Percentiles rank a stretch among this genome's conserved stretches.
These are phyloP conservation scores for Penicillium flavigenum DNA, from an alignment of 495 filamentous ascomycete species.

Conservation along the genomic window DNA sequence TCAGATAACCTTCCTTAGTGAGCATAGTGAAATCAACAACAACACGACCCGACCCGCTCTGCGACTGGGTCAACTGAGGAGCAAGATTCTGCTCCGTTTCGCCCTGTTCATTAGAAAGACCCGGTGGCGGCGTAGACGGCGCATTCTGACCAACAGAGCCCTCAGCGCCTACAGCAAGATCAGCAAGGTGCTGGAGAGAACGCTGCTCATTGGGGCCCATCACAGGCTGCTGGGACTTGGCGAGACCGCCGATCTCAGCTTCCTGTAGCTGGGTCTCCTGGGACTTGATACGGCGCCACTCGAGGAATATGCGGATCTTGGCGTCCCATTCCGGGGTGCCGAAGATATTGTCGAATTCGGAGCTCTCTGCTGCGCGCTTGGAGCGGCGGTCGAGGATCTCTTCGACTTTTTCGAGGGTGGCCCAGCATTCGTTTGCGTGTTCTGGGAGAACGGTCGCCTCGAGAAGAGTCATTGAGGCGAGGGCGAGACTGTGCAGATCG, in stretches of 20 bases:
- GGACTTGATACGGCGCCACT: slow-evolving; percentile 43
- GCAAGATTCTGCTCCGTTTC: slow-evolving; percentile 35
- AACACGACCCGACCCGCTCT: slow-evolving; percentile 29
- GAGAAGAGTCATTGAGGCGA: slow-evolving; percentile 66
- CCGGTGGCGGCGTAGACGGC: slow-evolving; percentile 36
- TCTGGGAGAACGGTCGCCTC: slow-evolving; percentile 59
- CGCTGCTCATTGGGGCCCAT: slow-evolving; percentile 51
- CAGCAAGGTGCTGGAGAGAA: slow-evolving; percentile 63
- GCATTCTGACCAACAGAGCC: slow-evolving; percentile 40
- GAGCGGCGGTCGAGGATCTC: slow-evolving; percentile 45
- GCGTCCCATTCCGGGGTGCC: slow-evolving; percentile 43
- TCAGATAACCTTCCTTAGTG: slow-evolving; percentile 46
- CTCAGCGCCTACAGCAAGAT: slow-evolving; percentile 56
- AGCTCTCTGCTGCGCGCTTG: slow-evolving; percentile 24
- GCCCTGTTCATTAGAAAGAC: slow-evolving; percentile 30
- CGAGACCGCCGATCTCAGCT: slow-evolving; percentile 22
- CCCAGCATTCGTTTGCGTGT: slow-evolving; percentile 44
- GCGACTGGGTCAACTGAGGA: slow-evolving; percentile 31
- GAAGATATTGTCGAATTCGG: slow-evolving; percentile 44
- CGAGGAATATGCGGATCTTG: slow-evolving; percentile 49
- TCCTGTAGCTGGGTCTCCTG: slow-evolving; percentile 44
- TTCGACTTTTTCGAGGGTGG: slow-evolving; percentile 45
- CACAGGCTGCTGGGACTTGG: slow-evolving; percentile 35
- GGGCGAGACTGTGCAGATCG: slow-evolving; percentile 68
- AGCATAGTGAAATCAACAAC: slow-evolving; percentile 48